Conservation (phyloP, 2,329 filamentous ascomycete genomes). For the Sarocladiaceae sp. region DNA sequence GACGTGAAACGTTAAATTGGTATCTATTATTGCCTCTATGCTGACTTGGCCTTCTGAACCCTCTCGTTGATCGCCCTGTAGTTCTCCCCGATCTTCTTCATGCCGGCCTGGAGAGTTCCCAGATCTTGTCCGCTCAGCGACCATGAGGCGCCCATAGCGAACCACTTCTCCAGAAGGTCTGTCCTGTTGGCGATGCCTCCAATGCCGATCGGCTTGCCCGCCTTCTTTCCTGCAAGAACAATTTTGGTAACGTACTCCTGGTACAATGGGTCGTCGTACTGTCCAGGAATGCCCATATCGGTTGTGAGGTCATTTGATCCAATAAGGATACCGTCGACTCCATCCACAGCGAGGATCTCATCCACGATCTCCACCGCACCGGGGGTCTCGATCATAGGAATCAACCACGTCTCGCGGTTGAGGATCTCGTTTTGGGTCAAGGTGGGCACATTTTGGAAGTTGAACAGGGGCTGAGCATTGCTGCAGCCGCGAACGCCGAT, state of each 20-base stretch:
- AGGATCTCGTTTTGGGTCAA: slow-evolving; percentile 25
- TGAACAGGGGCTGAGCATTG: slow-evolving; percentile 28
- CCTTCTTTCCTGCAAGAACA: slow-evolving; percentile 23
- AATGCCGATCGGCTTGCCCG: slow-evolving; percentile 26
- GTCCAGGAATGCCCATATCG: slow-evolving; percentile 33
- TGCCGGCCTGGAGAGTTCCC: slow-evolving; percentile 27
- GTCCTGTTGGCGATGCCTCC: slow-evolving; percentile 26
- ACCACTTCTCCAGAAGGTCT: slow-evolving; percentile 32
- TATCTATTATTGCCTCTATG: too few species aligned
- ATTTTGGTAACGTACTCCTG: slow-evolving; percentile 22
- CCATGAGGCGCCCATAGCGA: slow-evolving; percentile 30
- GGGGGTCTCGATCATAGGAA: slow-evolving; percentile 37
- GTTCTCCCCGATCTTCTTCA: slow-evolving; percentile 26
- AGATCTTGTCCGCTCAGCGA: slow-evolving; percentile 29
- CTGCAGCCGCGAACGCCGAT: slow-evolving; percentile 28
- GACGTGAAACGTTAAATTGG: too few species aligned
- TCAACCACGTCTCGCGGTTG: slow-evolving; percentile 29
- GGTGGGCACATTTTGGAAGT: slow-evolving; percentile 27
- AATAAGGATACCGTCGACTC: slow-evolving; percentile 32
- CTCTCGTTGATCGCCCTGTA: slow-evolving; percentile 19
- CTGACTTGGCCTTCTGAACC: slow-evolving; percentile 7
- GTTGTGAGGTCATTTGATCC: slow-evolving; percentile 33
- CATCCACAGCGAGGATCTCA: slow-evolving; percentile 31
- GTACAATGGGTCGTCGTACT: slow-evolving; percentile 28
- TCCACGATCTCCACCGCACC: slow-evolving; percentile 31